Base-by-base conservation (phyloP, 192 early-diverging fungal genomes). In the Coemansia brasiliensis region DNA sequence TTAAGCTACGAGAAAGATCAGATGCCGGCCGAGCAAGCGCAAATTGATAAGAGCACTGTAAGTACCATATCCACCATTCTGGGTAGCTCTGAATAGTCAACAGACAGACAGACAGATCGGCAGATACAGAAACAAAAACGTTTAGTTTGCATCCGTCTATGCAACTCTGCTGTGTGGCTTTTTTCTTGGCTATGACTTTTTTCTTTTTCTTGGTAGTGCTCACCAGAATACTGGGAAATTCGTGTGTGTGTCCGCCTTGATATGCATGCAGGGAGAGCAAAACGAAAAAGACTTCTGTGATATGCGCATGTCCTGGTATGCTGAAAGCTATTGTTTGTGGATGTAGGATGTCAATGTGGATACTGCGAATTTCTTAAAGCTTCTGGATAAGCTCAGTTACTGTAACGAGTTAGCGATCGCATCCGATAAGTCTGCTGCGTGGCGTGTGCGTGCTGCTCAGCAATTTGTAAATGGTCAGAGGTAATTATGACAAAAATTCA, bases 1-100 rank as follows among this genome's bases (percentile, higher is more conserved):
- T 53, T 98, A 0, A 87, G 67, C 59, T 65, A 67, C 22, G 74
- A 87, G 24, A 15, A 18, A 18, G 27, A 38, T 15, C 27, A 4
- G 9, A 39, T 56, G 22, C 22, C 55, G 26, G 21, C 21, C 27
- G 9, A 40, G 3, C 39, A 21, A 15, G 25, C 40, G 27, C 4
- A 25, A n/a, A 43, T 4, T 11, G 25, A 40, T 24, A 27, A 18
- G 41, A 42, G 20, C 39, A 43, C 15, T 4, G 55, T 56, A 56
- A 42, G 55, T 41, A 43, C 24, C n/a, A n/a, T n/a, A n/a, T n/a
- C n/a, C n/a, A n/a, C n/a, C 22, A 55, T 15, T 8, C 2, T 22
- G 32, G 32, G 32, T 10, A 35, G 10, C 32, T 35, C 6, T 35
- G 32, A 7, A 35, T 35, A 35, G n/a, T n/a, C n/a, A n/a, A 35